Evolutionary conservation across 2,329 filamentous ascomycete genomes (phyloP).

Genomic region (Aspergillus neotritici): DNA sequence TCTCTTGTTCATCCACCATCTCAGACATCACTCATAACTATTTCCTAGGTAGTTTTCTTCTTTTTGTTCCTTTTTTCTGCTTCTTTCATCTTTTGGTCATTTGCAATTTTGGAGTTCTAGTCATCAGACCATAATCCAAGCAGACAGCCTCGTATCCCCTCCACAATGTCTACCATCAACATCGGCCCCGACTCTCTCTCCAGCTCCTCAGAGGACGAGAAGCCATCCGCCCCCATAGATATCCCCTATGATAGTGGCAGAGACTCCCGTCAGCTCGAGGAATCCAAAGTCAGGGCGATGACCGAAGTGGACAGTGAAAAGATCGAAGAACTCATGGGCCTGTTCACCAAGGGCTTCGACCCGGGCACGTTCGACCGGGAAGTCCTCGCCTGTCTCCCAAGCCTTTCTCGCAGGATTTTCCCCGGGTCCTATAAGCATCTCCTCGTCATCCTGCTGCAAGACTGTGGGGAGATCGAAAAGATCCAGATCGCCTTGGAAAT

Average conservation of each 20-base stretch:
- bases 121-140: not conserved
- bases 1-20: too few relatives aligned
- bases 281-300: slow-evolving; percentile 10
- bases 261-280: slow-evolving; percentile 2
- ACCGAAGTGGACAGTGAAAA: slow-evolving; percentile 8
- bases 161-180: too few relatives aligned
- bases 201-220: too few relatives aligned
- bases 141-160: too few relatives aligned
- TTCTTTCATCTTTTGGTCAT: slow-evolving; percentile 1
- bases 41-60: not conserved
- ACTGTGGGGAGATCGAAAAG: slow-evolving; percentile 56
- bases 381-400: slow-evolving; percentile 7
- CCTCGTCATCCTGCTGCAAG: slow-evolving; percentile 17
- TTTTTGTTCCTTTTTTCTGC: slow-evolving; percentile 14
- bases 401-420: slow-evolving; percentile 6
- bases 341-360: slow-evolving; percentile 19
- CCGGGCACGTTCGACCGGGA: slow-evolving; percentile 12
- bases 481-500: slow-evolving; percentile 59
- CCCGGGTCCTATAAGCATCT: slow-evolving; percentile 22
- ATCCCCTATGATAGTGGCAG: slow-evolving; percentile 7
- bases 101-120: slow-evolving; percentile 1
- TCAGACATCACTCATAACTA: too few relatives aligned
- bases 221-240: slow-evolving; percentile 2
- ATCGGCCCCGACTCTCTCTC: too few relatives aligned
- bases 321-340: slow-evolving; percentile 10